These are phyloP conservation scores for Dissophora ornata DNA, from an alignment of 192 early-diverging fungal genomes.

Conservation along the genomic window DNA sequence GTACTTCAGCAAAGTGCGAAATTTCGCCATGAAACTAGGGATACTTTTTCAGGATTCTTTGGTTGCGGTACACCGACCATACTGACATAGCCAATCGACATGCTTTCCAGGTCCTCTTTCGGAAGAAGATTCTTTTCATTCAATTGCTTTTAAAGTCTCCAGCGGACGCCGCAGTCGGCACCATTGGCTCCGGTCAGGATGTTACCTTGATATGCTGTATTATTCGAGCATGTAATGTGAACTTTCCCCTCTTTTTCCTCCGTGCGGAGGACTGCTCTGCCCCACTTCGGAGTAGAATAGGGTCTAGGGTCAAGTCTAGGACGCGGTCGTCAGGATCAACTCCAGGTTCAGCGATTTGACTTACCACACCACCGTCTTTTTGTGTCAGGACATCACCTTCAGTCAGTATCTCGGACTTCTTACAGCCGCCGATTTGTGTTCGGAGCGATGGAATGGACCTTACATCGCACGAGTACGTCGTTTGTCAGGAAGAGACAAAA, in stretches of 20 bases:
- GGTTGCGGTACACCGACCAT: background rate
- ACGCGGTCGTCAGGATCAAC: constrained; percentile 72
- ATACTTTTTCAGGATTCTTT: background rate
- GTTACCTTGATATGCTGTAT: background rate
- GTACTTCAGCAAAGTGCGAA: background rate
- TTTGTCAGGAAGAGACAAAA: constrained; percentile 87
- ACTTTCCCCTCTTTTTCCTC: constrained; percentile 7
- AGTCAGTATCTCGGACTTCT: constrained; percentile 92
- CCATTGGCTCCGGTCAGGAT: too few species aligned
- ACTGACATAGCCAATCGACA: background rate
- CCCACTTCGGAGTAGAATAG: constrained; percentile 92
- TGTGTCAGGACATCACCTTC: constrained; percentile 91
- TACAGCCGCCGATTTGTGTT: constrained; percentile 85
- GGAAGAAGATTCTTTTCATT: background rate
- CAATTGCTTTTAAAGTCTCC: background rate
- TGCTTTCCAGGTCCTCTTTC: background rate
- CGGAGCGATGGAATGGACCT: constrained; percentile 99
- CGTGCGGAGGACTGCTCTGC: background rate
- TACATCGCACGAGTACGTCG: constrained; percentile 93
- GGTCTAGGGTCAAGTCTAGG: constrained; percentile 83
- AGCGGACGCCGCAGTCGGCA: too few species aligned
- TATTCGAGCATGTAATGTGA: background rate
- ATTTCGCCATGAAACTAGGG: background rate
- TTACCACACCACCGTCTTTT: constrained; percentile 89
- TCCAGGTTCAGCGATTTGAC: constrained; percentile 75